Percentiles rank a stretch among this genome's conserved stretches.
phyloP scores from a whole-genome alignment of 805 yeast species.

The Myxozyma neglecta region DNA sequence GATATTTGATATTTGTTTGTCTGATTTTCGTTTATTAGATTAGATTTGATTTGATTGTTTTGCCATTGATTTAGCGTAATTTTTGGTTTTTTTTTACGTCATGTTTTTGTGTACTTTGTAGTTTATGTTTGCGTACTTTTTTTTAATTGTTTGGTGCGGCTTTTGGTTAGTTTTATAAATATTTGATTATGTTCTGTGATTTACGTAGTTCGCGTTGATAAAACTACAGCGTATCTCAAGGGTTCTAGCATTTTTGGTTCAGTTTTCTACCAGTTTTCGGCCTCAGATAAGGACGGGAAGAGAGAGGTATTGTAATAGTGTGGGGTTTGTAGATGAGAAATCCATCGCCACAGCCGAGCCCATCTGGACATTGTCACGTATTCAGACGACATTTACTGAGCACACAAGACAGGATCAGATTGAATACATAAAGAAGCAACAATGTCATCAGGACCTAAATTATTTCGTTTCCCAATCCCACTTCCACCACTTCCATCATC shows the following conservation, averaged over 20 bases:
- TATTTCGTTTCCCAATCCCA: slow-evolving; percentile 31
- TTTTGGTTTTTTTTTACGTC: background rate
- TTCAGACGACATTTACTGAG: background rate
- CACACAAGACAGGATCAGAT: background rate
- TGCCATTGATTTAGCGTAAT: background rate
- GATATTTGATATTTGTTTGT: background rate
- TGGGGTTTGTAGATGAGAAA: background rate
- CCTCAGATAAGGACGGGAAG: too few relatives aligned
- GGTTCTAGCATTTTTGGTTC: too few relatives aligned
- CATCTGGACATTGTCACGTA: background rate
- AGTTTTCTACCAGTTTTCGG: too few relatives aligned
- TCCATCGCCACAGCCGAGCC: background rate
- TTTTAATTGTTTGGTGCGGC: background rate
- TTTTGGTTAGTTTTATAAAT: background rate
- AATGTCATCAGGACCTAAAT: slow-evolving; percentile 22
- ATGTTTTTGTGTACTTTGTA: background rate
- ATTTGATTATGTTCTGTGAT: background rate
- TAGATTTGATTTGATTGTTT: background rate
- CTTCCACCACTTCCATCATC: slow-evolving; percentile 26
- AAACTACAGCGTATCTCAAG: too few relatives aligned
- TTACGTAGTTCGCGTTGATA: background rate
- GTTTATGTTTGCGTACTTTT: background rate
- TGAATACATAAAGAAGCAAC: background rate
- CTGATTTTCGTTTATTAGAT: background rate
- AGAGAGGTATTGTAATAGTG: background rate